Evolutionary conservation across 2,329 filamentous ascomycete species (phyloP).

Genomic region (Aspergillus ruber): DNA sequence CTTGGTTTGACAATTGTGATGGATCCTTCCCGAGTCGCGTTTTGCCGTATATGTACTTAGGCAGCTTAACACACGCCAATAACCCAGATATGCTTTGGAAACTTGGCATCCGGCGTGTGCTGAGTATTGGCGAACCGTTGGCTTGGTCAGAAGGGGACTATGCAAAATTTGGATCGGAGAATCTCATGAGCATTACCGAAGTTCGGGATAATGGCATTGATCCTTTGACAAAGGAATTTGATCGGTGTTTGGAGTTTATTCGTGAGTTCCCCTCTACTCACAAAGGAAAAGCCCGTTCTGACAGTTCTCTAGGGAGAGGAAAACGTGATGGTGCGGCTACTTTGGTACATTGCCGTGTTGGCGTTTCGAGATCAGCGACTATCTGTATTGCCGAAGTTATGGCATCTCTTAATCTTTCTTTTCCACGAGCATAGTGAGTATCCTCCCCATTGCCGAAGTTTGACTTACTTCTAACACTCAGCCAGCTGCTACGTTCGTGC

Average conservation of each 20-base stretch:
- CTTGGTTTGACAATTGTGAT: slow-evolving; percentile 77
- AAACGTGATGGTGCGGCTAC: slow-evolving; percentile 73
- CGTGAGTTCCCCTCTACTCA: slow-evolving; percentile 51
- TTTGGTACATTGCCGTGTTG: slow-evolving; percentile 91
- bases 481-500: slow-evolving; percentile 81
- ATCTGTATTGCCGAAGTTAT: slow-evolving; percentile 99
- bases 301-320: slow-evolving; percentile 59
- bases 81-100: slow-evolving; percentile 75
- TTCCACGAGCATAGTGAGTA: slow-evolving; percentile 76
- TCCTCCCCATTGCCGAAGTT: background rate
- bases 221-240: slow-evolving; percentile 77
- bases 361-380: slow-evolving; percentile 89
- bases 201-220: slow-evolving; percentile 98
- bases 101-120: slow-evolving; percentile 76
- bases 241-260: slow-evolving; percentile 82
- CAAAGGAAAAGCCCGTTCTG: background rate
- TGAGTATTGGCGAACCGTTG: slow-evolving; percentile 86
- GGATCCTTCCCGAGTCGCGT: slow-evolving; percentile 87
- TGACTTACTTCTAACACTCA: slow-evolving; percentile 1
- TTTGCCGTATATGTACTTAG: slow-evolving; percentile 90
- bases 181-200: slow-evolving; percentile 71
- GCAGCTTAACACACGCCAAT: slow-evolving; percentile 88
- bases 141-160: slow-evolving; percentile 69
- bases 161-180: slow-evolving; percentile 68
- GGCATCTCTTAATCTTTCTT: slow-evolving; percentile 70